A percentile compares a stretch with the other conserved stretches of the same genome.
Conservation (phyloP, 805 yeast genomes). For the Hanseniaspora jakobsenii region DNA sequence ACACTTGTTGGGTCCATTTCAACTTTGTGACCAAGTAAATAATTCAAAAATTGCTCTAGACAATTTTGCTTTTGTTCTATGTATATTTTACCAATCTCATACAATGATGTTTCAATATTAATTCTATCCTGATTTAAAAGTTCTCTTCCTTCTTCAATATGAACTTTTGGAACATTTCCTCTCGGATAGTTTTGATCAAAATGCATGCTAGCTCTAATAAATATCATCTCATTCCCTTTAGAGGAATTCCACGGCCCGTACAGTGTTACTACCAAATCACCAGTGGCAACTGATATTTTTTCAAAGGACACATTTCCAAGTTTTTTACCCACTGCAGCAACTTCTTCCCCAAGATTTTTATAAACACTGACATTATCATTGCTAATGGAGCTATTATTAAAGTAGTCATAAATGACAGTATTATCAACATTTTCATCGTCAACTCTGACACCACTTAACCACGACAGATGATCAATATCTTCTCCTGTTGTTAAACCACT, state of each 20-base stretch:
- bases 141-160: constrained; percentile 71
- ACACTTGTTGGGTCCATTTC: constrained; percentile 28
- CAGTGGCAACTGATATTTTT: constrained; percentile 76
- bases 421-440: constrained; percentile 22
- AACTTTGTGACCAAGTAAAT: constrained; percentile 70
- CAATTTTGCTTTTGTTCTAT: constrained; percentile 53
- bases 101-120: constrained; percentile 41
- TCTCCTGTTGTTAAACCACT: constrained; percentile 26
- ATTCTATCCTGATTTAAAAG: constrained; percentile 37
- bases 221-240: constrained; percentile 36
- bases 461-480: constrained; percentile 58
- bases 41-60: constrained; percentile 67
- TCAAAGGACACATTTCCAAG: constrained; percentile 82
- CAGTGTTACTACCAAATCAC: constrained; percentile 62
- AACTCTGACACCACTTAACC: constrained; percentile 88
- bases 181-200: constrained; percentile 69
- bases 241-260: constrained; percentile 60
- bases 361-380: constrained; percentile 31
- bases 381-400: constrained; percentile 24
- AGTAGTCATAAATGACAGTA: constrained; percentile 6
- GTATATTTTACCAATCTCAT: constrained; percentile 44
- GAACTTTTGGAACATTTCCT: constrained; percentile 40
- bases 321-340: constrained; percentile 73
- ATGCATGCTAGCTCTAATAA: constrained; percentile 54
- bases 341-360: constrained; percentile 80